Evolutionary conservation across 23 red algal species (phyloP), one percentile per base, ranked within the genome.

Genomic region (Gracilaria vermiculophylla): DNA sequence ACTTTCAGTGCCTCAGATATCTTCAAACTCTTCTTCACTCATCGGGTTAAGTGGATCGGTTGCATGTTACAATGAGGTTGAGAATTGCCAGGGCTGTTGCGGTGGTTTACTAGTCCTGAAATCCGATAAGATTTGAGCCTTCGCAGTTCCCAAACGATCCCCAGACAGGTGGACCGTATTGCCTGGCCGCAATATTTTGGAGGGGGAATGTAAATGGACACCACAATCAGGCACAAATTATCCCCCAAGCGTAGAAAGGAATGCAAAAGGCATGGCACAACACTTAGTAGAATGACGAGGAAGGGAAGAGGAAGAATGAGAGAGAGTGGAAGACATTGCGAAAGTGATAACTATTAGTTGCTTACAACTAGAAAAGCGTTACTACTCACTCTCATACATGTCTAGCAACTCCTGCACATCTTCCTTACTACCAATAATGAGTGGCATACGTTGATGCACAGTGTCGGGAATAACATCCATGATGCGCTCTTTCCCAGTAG

Each of bases 351-450:
- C 39, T 73, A 73, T 73, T 73, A 73, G 67, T 73, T 44, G 19
- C 45, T 67, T 33, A 73, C 5, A 73, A 24, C 5, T 45, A 45
- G 36, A 23, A 33, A 19, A 44, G 72, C 77, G 58, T 11, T 16
- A 64, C 64, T 80, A 45, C 20, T 88, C 42, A 31, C 37, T 83
- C 28, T 61, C 53, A 37, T 98, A 98, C 82, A 94, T 86, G 36
- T 94, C 82, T 31, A 98, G 31, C 17, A 98, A 49, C 79, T 98
- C 96, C 62, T 98, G 55, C 1, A 98, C 92, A 75, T 95, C 92
- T 29, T 93, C 81, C 47, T 71, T 72, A 40, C 78, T 82, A 45
- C 96, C 96, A 45, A 94, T 81, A 72, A 98, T 94, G 20, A 98
- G 58, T 11, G 96, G 96, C 81, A 94, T 49, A 40, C 96, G 87